phyloP scores from a whole-genome alignment of 306 rosid genomes.

The Dryas alaskensis region DNA sequence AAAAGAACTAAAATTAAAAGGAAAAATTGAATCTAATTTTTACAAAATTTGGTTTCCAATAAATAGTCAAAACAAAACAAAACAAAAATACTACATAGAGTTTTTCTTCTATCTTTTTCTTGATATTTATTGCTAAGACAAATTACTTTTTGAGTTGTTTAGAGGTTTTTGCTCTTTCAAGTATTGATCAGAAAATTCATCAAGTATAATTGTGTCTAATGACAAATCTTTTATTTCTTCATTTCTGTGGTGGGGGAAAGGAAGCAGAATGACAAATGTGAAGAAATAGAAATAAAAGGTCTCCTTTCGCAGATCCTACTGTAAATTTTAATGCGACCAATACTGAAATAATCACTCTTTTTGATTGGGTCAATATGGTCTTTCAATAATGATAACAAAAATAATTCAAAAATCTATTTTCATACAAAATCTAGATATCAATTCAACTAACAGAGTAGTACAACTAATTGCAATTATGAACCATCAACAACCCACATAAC shows the following conservation, averaged over 20 bases:
- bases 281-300: neutral
- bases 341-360: neutral
- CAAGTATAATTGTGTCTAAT: neutral
- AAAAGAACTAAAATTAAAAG: neutral
- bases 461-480: neutral
- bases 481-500: neutral
- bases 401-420: neutral
- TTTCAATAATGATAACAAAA: neutral
- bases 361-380: neutral
- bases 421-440: constrained; percentile 6
- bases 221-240: neutral
- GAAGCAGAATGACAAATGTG: neutral
- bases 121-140: too few relatives aligned
- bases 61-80: neutral
- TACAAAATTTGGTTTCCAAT: neutral
- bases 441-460: neutral
- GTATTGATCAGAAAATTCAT: neutral
- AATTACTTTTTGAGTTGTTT: too few relatives aligned
- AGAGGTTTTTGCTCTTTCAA: too few relatives aligned
- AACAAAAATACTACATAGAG: neutral
- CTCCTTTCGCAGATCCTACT: too few relatives aligned
- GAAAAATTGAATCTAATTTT: neutral
- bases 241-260: too few relatives aligned
- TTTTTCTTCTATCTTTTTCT: too few relatives aligned
- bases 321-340: neutral